A percentile compares a stretch with the other conserved stretches of the same genome.
phyloP scores from a whole-genome alignment of 1,284 basidiomycete species.

The Gomphus bonarii region DNA sequence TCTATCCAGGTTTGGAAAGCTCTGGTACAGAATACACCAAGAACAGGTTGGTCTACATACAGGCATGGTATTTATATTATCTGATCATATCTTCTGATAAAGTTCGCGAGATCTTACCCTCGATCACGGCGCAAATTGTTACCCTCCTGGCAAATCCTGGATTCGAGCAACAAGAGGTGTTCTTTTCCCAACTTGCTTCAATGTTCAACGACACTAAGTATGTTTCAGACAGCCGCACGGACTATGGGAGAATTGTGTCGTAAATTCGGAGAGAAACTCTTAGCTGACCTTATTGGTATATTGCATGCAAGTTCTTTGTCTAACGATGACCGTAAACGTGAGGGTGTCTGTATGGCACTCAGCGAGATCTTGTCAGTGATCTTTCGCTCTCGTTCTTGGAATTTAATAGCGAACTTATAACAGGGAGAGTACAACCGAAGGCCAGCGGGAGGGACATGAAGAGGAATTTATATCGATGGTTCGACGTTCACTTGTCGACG shows the following conservation, averaged over 20 bases:
- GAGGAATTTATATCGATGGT: conserved; percentile 84
- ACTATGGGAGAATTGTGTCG: conserved; percentile 85
- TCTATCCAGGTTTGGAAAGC: conserved; percentile 99
- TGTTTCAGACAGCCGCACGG: conserved; percentile 65
- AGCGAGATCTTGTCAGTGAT: conserved; percentile 74
- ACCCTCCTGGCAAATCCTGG: conserved; percentile 70
- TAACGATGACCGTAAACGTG: conserved; percentile 64
- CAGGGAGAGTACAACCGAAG: conserved; percentile 78
- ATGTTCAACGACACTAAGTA: conserved; percentile 4
- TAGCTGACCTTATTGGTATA: conserved; percentile 78
- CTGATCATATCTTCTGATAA: conserved; percentile 12
- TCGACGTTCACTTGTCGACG: conserved; percentile 81
- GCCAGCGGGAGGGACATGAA: conserved; percentile 85
- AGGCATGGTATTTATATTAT: background rate
- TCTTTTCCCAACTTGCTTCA: conserved; percentile 4
- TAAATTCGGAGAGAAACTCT: conserved; percentile 91
- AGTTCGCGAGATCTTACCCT: conserved; percentile 91
- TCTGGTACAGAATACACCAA: conserved; percentile 83
- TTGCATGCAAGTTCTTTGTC: conserved; percentile 65
- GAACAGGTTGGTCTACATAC: conserved; percentile 46
- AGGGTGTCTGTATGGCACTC: conserved; percentile 84
- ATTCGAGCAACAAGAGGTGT: conserved; percentile 84
- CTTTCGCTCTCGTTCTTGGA: background rate
- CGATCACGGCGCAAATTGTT: conserved; percentile 73
- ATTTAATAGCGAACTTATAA: background rate